A percentile compares a stretch with the other conserved stretches of the same genome.
These are phyloP conservation scores for Aspergillus sp. DNA, from an alignment of 2,329 filamentous ascomycete species.

Conservation along the genomic window DNA sequence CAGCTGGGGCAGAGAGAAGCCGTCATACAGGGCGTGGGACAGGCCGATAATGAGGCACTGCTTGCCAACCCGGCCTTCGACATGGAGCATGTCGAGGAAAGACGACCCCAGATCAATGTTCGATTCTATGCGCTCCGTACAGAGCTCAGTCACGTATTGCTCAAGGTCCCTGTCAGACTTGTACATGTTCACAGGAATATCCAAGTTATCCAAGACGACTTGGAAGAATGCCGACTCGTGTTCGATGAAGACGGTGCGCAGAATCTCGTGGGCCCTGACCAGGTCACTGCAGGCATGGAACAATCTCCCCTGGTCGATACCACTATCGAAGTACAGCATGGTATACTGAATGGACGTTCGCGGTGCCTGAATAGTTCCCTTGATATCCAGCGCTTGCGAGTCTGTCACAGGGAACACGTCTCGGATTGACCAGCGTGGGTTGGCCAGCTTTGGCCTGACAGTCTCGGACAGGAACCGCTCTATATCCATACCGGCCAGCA, in stretches of 20 bases:
- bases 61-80: constrained; percentile 25
- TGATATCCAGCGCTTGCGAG: constrained; percentile 51
- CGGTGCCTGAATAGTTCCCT: constrained; percentile 48
- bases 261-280: constrained; percentile 50
- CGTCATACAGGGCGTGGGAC: constrained; percentile 59
- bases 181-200: constrained; percentile 38
- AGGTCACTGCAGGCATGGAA: constrained; percentile 35
- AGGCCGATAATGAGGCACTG: constrained; percentile 45
- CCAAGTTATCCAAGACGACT: constrained; percentile 46
- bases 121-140: constrained; percentile 42
- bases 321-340: constrained; percentile 48
- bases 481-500: constrained; percentile 32
- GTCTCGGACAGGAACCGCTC: constrained; percentile 36
- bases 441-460: constrained; percentile 41
- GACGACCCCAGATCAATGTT: constrained; percentile 47
- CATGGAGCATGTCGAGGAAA: constrained; percentile 48
- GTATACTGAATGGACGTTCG: constrained; percentile 57
- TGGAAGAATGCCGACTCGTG: constrained; percentile 41
- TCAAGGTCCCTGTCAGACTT: constrained; percentile 40
- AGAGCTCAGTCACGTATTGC: constrained; percentile 41
- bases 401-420: constrained; percentile 50
- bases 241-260: constrained; percentile 55
- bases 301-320: constrained; percentile 40
- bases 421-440: constrained; percentile 40
- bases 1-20: constrained; percentile 52